Conservation (phyloP, 331 rosid species). For the Telfairia occidentalis region DNA sequence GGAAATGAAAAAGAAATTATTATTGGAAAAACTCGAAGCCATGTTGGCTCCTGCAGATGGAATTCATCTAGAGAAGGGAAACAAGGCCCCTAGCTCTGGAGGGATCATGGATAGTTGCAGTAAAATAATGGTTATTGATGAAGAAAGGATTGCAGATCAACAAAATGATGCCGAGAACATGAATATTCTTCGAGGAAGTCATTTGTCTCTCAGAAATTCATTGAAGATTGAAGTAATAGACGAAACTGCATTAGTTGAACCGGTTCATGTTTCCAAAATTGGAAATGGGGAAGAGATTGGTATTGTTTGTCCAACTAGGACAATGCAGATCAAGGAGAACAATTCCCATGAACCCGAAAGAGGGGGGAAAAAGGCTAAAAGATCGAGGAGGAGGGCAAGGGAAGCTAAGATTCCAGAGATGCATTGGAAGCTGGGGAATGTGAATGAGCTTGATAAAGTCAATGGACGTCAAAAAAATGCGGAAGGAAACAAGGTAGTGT, state of each 20-base stretch:
- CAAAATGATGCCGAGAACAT: not conserved
- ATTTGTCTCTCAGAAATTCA: constrained; percentile 14
- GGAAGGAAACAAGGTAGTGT: constrained; percentile 26
- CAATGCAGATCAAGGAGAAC: constrained; percentile 15
- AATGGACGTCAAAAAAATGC: constrained; percentile 7
- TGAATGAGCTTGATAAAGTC: constrained; percentile 1
- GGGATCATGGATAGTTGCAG: not conserved
- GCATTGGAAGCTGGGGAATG: constrained; percentile 13
- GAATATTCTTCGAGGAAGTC: constrained; percentile 6
- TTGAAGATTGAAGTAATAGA: constrained; percentile 60
- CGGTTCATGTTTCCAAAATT: constrained; percentile 8
- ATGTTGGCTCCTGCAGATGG: constrained; percentile 29
- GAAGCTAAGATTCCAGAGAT: constrained; percentile 13
- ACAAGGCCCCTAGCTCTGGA: not conserved
- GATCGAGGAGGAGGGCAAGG: constrained; percentile 24
- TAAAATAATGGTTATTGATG: not conserved
- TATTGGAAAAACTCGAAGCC: constrained; percentile 49
- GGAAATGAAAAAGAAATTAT: constrained; percentile 40
- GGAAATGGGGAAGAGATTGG: constrained; percentile 15
- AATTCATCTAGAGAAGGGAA: not conserved
- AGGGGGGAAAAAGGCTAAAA: constrained; percentile 26
- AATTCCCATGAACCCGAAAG: constrained; percentile 10
- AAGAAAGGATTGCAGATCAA: not conserved
- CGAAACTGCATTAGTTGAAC: constrained; percentile 69
- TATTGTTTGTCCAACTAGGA: not conserved